A percentile compares a stretch with the other conserved stretches of the same genome.
Conservation (phyloP, 1,284 basidiomycete species). For the Sutorius eximius region DNA sequence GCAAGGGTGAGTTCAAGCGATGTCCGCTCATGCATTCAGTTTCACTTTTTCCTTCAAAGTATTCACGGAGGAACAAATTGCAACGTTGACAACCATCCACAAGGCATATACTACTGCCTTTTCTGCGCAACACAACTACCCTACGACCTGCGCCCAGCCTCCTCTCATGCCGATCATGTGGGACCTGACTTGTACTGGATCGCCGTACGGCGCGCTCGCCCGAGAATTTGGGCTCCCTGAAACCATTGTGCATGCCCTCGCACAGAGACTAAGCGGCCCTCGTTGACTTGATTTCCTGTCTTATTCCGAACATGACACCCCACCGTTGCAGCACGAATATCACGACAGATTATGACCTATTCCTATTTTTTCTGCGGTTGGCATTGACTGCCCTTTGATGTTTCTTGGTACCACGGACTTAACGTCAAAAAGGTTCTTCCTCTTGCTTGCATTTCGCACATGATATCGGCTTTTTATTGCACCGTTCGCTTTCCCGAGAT, state of each 20-base stretch:
- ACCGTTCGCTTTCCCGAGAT: constrained; percentile 12
- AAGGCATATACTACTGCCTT: constrained; percentile 24
- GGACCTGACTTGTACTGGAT: constrained; percentile 15
- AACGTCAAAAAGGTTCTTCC: constrained; percentile 1
- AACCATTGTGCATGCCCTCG: constrained; percentile 65
- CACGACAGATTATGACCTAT: constrained; percentile 24
- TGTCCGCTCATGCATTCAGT: constrained; percentile 1
- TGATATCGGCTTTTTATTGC: constrained; percentile 18
- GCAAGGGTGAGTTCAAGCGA: constrained; percentile 47
- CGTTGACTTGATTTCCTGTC: constrained; percentile 13
- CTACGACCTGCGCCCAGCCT: constrained; percentile 10
- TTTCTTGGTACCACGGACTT: constrained; percentile 30
- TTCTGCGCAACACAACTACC: constrained; percentile 11
- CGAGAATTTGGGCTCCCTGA: constrained; percentile 72
- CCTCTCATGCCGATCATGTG: constrained; percentile 23
- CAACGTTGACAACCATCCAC: constrained; percentile 38
- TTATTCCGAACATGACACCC: background rate
- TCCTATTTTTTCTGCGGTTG: constrained; percentile 7
- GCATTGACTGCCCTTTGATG: constrained; percentile 31
- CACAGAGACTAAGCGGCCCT: constrained; percentile 48
- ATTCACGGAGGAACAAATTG: constrained; percentile 60
- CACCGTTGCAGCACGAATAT: constrained; percentile 6
- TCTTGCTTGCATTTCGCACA: constrained; percentile 20
- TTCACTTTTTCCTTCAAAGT: constrained; percentile 37
- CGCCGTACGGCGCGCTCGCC: constrained; percentile 53